A percentile compares a stretch with the other conserved stretches of the same genome.
Evolutionary conservation across 139 green algal species (phyloP).

Genomic region (Choricystis sp.): DNA sequence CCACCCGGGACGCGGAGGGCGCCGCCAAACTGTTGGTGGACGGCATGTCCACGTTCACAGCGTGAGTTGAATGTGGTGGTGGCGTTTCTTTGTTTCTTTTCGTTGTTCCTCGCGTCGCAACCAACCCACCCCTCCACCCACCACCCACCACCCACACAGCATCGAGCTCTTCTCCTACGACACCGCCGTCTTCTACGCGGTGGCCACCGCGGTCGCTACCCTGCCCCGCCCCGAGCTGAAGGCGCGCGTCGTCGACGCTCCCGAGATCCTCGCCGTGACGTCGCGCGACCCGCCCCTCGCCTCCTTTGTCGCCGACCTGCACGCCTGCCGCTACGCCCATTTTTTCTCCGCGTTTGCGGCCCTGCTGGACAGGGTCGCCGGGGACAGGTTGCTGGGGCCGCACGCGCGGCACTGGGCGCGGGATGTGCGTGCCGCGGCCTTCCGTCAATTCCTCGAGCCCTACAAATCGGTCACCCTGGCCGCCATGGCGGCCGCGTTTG

Average conservation of each 20-base stretch:
- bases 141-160: conserved; percentile 6
- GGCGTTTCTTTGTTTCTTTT: background rate
- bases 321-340: conserved; percentile 76
- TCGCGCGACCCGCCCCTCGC: conserved; percentile 54
- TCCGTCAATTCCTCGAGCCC: conserved; percentile 85
- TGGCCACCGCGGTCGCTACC: conserved; percentile 53
- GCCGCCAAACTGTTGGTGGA: conserved; percentile 83
- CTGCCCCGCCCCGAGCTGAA: conserved; percentile 48
- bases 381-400: conserved; percentile 59
- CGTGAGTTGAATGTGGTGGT: conserved; percentile 20
- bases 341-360: conserved; percentile 73
- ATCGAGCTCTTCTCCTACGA: conserved; percentile 86
- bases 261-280: conserved; percentile 89
- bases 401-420: conserved; percentile 89
- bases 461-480: conserved; percentile 94
- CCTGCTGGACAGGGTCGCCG: conserved; percentile 39
- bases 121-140: background rate
- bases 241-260: conserved; percentile 65
- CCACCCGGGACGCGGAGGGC: conserved; percentile 64
- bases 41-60: conserved; percentile 89
- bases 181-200: conserved; percentile 80
- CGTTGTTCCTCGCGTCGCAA: background rate
- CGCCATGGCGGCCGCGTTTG: conserved; percentile 78
- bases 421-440: conserved; percentile 73
- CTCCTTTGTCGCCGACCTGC: conserved; percentile 70